Evolutionary conservation across 2,329 filamentous ascomycete genomes (phyloP).

Genomic region (Remersonia thermophila): DNA sequence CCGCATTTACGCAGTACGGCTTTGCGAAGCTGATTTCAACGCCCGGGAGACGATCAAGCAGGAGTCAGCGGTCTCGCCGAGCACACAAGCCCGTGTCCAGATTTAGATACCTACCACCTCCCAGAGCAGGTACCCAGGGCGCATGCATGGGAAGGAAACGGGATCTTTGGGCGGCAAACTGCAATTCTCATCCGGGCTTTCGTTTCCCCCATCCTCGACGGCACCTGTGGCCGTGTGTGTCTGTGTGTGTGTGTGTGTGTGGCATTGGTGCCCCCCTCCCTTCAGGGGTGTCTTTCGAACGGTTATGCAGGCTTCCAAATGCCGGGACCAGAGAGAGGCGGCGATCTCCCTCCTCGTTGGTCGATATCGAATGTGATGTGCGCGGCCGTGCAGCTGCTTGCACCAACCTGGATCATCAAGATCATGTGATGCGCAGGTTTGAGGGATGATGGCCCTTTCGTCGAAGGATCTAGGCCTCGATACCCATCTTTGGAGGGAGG

Average conservation of each 20-base stretch:
- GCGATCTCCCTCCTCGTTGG: background rate
- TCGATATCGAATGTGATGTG: background rate
- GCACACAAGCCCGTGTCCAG: too few species aligned
- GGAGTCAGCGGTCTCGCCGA: too few species aligned
- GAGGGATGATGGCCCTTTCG: background rate
- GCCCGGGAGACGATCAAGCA: too few species aligned
- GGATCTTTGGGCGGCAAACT: background rate
- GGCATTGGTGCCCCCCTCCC: conserved; percentile 13
- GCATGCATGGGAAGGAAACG: background rate
- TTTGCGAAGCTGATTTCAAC: too few species aligned
- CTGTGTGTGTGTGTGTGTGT: conserved; percentile 10
- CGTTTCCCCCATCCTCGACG: too few species aligned
- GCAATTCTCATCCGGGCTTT: too few species aligned
- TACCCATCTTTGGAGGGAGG: too few species aligned
- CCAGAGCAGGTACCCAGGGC: too few species aligned
- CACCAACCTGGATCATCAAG: background rate
- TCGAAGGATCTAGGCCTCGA: too few species aligned
- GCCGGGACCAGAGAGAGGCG: conserved; percentile 9
- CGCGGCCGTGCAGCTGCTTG: background rate
- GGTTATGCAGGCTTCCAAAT: conserved; percentile 15
- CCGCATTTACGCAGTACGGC: too few species aligned
- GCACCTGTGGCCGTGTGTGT: too few species aligned
- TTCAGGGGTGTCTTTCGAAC: conserved; percentile 13
- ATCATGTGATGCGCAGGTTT: background rate
- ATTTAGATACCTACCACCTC: too few species aligned